phyloP scores from a whole-genome alignment of 805 yeast species.

The Diddensiella transvaalensis region DNA sequence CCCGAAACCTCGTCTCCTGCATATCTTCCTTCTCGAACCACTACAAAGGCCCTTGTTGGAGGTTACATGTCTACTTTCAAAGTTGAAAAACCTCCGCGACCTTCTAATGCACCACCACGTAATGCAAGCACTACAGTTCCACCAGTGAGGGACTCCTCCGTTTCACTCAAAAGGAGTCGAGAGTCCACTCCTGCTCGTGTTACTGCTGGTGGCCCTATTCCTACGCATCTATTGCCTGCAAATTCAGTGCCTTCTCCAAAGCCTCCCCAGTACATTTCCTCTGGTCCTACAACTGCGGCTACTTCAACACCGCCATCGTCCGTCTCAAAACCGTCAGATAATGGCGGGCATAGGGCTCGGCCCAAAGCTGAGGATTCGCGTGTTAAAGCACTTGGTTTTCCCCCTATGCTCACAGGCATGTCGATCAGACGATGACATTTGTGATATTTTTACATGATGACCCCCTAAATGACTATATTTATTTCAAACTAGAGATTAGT shows the following conservation, averaged over 20 bases:
- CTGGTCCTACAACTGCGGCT: slow-evolving; percentile 7
- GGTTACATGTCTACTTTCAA: slow-evolving; percentile 16
- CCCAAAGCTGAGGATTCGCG: slow-evolving; percentile 17
- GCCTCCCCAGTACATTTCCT: slow-evolving; percentile 17
- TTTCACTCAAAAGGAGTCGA: not conserved
- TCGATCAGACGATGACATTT: slow-evolving; percentile 12
- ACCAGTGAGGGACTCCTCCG: not conserved
- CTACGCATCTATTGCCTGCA: not conserved
- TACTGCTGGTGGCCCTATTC: not conserved
- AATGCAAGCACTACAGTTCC: no score
- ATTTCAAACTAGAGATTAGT: no score
- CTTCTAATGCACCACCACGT: not conserved
- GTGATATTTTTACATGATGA: no score
- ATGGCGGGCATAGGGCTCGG: not conserved
- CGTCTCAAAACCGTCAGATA: not conserved
- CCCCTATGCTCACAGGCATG: slow-evolving; percentile 24
- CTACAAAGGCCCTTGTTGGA: slow-evolving; percentile 6
- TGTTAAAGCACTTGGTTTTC: slow-evolving; percentile 29
- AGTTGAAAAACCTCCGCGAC: slow-evolving; percentile 4
- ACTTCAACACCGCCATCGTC: slow-evolving; percentile 3
- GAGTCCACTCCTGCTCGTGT: not conserved
- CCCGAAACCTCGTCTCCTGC: not conserved
- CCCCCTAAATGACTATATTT: no score
- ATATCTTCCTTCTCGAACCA: not conserved
- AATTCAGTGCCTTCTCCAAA: slow-evolving; percentile 12